Conservation (phyloP, 75 land plant species). For the Sequoia sempervirens region DNA sequence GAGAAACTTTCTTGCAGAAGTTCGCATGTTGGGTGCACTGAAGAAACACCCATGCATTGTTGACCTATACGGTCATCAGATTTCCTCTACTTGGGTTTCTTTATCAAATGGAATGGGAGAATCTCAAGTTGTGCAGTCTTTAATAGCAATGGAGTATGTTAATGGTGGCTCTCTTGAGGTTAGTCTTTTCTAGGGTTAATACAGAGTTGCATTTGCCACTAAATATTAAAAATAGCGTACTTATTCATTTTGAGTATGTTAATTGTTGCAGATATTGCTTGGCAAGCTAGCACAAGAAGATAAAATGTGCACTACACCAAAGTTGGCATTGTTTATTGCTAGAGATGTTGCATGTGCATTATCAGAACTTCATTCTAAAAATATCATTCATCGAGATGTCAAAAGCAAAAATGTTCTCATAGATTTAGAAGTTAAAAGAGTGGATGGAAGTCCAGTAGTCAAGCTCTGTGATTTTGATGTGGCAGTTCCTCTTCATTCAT, state of each 20-base stretch:
- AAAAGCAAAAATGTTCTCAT: conserved; percentile 87
- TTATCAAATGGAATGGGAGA: conserved; percentile 27
- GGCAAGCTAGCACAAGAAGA: conserved; percentile 44
- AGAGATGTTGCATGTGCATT: conserved; percentile 79
- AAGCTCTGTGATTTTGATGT: conserved; percentile 95
- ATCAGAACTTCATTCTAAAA: conserved; percentile 74
- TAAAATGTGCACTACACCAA: conserved; percentile 40
- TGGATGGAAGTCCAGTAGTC: conserved; percentile 61
- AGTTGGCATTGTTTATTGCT: conserved; percentile 60
- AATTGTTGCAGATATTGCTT: conserved; percentile 45
- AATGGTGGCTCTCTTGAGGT: conserved; percentile 84
- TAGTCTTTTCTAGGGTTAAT: conserved; percentile 7
- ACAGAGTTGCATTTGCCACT: conserved; percentile 1
- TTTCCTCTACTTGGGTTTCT: conserved; percentile 43
- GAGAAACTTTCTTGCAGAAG: conserved; percentile 66
- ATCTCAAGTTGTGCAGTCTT: conserved; percentile 40
- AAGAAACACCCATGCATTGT: conserved; percentile 67
- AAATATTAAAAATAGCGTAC: neutral
- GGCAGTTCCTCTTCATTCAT: conserved; percentile 85
- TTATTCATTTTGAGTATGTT: neutral
- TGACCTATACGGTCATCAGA: conserved; percentile 77
- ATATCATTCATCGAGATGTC: conserved; percentile 87
- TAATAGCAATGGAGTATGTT: conserved; percentile 75
- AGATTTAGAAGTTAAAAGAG: conserved; percentile 52
- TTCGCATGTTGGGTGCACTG: conserved; percentile 69